Evolutionary conservation across 2,329 filamentous ascomycete species (phyloP).

Genomic region (Penicillium sclerotiorum): DNA sequence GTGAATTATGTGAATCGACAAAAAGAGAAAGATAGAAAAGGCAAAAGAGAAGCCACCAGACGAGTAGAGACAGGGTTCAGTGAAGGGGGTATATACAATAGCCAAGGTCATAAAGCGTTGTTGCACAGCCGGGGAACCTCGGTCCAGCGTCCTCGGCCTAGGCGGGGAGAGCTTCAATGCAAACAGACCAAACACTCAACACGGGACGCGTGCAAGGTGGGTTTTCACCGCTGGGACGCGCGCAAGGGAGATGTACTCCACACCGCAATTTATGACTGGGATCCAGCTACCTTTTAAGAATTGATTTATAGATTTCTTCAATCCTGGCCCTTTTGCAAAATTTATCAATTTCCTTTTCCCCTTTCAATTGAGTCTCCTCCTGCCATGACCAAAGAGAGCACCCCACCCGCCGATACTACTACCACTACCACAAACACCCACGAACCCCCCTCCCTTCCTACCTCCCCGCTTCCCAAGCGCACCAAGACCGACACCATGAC

Average conservation of each 20-base stretch:
- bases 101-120: not conserved
- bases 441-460: constrained; percentile 62
- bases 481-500: constrained; percentile 62
- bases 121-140: constrained; percentile 24
- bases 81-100: constrained; percentile 16
- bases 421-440: constrained; percentile 40
- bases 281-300: not conserved
- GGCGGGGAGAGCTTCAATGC: constrained; percentile 5
- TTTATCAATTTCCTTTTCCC: not conserved
- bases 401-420: constrained; percentile 37
- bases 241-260: constrained; percentile 10
- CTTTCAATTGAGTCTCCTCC: constrained; percentile 2
- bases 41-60: not conserved
- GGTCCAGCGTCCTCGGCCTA: constrained; percentile 12
- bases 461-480: constrained; percentile 78
- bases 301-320: not conserved
- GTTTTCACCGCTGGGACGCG: constrained; percentile 7
- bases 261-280: constrained; percentile 23
- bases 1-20: not conserved
- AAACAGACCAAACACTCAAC: constrained; percentile 22
- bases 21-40: not conserved
- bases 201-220: not conserved
- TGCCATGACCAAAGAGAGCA: constrained; percentile 49
- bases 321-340: not conserved
- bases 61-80: too few species aligned